Evolutionary conservation across 2,329 filamentous ascomycete species (phyloP).

Genomic region (Pochonia chlamydosporia): DNA sequence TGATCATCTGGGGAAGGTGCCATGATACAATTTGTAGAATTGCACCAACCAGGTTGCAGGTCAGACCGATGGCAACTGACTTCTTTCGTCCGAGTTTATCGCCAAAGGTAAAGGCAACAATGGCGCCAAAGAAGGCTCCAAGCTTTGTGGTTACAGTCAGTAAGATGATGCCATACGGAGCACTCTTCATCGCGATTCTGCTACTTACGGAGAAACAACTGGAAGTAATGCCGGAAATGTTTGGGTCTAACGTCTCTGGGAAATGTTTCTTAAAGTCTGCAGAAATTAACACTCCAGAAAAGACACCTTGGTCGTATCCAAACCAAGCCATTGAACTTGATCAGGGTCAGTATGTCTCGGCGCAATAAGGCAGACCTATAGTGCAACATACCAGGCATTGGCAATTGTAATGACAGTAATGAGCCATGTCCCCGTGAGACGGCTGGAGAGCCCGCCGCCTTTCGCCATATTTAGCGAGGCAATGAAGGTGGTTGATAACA

Average conservation of each 20-base stretch:
- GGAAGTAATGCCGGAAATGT: conserved; percentile 37
- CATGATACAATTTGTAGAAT: too few relatives aligned
- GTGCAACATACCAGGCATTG: conserved; percentile 18
- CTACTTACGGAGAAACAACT: too few relatives aligned
- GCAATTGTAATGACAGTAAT: conserved; percentile 18
- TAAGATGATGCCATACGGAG: too few relatives aligned
- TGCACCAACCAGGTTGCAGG: too few relatives aligned
- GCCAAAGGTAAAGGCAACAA: too few relatives aligned
- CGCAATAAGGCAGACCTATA: not conserved
- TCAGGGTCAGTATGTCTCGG: not conserved
- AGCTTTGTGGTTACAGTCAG: too few relatives aligned
- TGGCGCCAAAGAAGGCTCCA: too few relatives aligned
- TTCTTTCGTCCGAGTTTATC: too few relatives aligned
- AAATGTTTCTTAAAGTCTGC: conserved; percentile 31
- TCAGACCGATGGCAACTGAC: too few relatives aligned
- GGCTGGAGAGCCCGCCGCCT: conserved; percentile 7
- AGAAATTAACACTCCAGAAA: conserved; percentile 36
- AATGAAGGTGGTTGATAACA: too few relatives aligned
- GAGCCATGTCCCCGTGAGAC: conserved; percentile 17
- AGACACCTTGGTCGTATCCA: conserved; percentile 33
- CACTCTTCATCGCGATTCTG: too few relatives aligned
- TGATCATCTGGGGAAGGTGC: too few relatives aligned
- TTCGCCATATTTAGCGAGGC: conserved; percentile 10
- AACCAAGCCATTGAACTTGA: conserved; percentile 25
- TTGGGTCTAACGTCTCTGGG: conserved; percentile 29